Base-by-base conservation (phyloP, 2,329 filamentous ascomycete genomes). In the Gaeumannomyces tritici region DNA sequence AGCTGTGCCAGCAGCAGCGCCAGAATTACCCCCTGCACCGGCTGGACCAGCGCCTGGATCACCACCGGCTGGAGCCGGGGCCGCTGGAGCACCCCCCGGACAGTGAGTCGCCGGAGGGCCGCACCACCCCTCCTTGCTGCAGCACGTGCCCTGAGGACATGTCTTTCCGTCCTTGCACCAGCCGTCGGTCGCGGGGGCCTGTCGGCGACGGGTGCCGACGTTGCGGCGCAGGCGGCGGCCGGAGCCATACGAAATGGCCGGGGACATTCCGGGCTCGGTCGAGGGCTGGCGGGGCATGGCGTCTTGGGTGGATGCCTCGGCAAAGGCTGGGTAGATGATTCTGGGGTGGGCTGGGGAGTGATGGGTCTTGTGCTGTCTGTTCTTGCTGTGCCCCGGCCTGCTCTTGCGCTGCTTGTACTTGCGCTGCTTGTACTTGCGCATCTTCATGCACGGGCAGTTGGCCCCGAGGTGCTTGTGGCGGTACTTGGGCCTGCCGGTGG, bases 91-190 rank as follows among this genome's bases (percentile, higher is more conserved):
- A n/a, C 42, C 42, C 9, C 42, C 18, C 2, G 35, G 27, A 28
- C 59, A 61, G 21, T 61, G 47, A 1, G 47, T 26, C 15, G 33
- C 47, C 7, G 59, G 9, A 24, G 18, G 21, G 12, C 59, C 59
- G 12, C 59, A 61, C n/a, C 28, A 61, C 21, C 59, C 59, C 27
- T 29, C 55, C 47, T 61, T 47, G 54, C 59, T 61, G 47, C 59
- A 61, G 28, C 59, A 61, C 8, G 59, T 55, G 13, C 59, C 59
- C n/a, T 55, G 21, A 12, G 59, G 47, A 55, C 28, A 61, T 0
- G 18, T 18, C 27, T 55, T 26, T 27, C 59, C 47, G 27, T 54
- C 28, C 7, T 47, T 42, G 24, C 59, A 61, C 26, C 28, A 55
- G 51, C 59, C 59, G 47, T 61, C 59, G 6, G 42, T 51, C 7